Evolutionary conservation across 2,329 filamentous ascomycete species (phyloP).

Genomic region (Aspergillus chevalieri): DNA sequence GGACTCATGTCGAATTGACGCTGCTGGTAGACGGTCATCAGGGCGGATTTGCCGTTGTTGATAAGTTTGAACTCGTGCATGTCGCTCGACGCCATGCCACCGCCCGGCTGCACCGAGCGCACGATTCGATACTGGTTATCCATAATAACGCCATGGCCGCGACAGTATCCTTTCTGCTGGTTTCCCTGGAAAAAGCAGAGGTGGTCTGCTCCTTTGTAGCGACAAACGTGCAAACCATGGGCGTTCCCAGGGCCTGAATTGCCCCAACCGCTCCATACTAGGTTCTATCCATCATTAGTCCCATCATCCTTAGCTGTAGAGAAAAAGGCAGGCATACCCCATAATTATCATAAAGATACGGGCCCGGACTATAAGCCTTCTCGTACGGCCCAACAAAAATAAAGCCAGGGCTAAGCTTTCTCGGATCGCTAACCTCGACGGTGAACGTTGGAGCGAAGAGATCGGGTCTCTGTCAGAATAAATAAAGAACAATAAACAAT

Average conservation of each 20-base stretch:
- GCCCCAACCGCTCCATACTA: conserved; percentile 48
- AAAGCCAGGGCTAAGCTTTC: conserved; percentile 42
- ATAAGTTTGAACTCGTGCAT: conserved; percentile 50
- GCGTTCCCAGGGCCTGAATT: conserved; percentile 44
- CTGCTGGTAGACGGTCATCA: conserved; percentile 39
- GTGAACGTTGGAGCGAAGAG: conserved; percentile 32
- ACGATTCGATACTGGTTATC: conserved; percentile 46
- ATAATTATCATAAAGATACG: conserved; percentile 48
- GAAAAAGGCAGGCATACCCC: conserved; percentile 29
- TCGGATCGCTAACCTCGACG: conserved; percentile 21
- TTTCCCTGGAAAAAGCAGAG: conserved; percentile 50
- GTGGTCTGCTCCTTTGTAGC: conserved; percentile 44
- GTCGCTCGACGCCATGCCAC: conserved; percentile 40
- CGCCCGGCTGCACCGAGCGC: conserved; percentile 39
- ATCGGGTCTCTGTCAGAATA: conserved; percentile 31
- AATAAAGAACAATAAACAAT: conserved; percentile 1
- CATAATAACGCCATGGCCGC: conserved; percentile 49
- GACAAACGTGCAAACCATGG: conserved; percentile 45
- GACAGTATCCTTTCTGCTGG: conserved; percentile 47
- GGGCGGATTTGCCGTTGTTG: conserved; percentile 36
- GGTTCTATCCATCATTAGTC: conserved; percentile 27
- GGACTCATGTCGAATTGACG: conserved; percentile 43
- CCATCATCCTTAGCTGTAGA: neutral
- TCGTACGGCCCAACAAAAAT: conserved; percentile 48
- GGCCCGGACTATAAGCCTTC: conserved; percentile 40